These are phyloP conservation scores for Blastobotrys buckinghamii DNA, from an alignment of 1,139 yeast genomes.

Conservation along the genomic window DNA sequence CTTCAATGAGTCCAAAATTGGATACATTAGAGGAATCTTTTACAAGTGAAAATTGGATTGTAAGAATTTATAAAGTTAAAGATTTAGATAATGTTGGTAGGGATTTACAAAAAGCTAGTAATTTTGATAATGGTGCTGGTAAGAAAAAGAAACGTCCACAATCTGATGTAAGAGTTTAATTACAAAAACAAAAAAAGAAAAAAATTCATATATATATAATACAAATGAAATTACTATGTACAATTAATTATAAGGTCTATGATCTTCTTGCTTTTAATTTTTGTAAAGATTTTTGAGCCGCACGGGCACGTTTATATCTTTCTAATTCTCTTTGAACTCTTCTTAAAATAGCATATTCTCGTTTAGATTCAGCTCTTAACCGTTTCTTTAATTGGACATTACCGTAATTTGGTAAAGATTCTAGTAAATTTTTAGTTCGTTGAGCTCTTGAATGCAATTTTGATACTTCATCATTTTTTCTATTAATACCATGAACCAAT, in stretches of 20 bases:
- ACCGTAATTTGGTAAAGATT: constrained; percentile 12
- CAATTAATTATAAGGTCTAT: background rate
- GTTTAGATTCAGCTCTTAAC: constrained; percentile 13
- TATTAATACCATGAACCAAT: constrained; percentile 11
- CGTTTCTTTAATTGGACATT: constrained; percentile 10
- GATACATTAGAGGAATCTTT: constrained; percentile 88
- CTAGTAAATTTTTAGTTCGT: constrained; percentile 9
- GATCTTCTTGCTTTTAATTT: constrained; percentile 4
- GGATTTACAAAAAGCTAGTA: constrained; percentile 35
- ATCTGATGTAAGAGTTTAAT: constrained; percentile 21
- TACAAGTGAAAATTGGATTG: constrained; percentile 95
- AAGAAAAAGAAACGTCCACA: constrained; percentile 22
- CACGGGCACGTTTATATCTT: constrained; percentile 13
- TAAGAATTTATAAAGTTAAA: constrained; percentile 89
- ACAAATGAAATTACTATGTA: background rate
- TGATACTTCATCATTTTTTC: constrained; percentile 6
- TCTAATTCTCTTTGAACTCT: constrained; percentile 15
- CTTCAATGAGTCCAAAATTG: constrained; percentile 51
- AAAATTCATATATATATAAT: background rate
- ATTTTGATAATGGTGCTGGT: constrained; percentile 28
- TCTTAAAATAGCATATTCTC: constrained; percentile 13
- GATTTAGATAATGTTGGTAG: constrained; percentile 86
- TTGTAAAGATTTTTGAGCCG: constrained; percentile 10
- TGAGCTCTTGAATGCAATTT: constrained; percentile 11
- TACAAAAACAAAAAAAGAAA: background rate